Evolutionary conservation across 306 rosid genomes (phyloP), one percentile per base, ranked within the genome.

Genomic region (Cajanus cajan): DNA sequence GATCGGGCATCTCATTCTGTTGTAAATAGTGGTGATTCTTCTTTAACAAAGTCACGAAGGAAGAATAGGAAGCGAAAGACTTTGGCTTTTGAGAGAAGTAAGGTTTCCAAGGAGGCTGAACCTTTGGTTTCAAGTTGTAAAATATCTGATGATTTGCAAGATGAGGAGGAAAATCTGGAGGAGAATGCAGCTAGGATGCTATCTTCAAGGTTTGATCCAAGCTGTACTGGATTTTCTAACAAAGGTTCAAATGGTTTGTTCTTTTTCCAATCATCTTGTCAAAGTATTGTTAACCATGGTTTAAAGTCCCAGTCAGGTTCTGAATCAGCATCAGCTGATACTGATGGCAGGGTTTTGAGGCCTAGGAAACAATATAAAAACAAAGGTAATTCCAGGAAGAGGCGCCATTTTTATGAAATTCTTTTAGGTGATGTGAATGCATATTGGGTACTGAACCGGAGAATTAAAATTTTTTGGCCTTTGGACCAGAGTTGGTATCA

Each of bases 121-220:
- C 87, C 87, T 33, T 66, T 85, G 82, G 71, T 80, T 40, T 83
- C 68, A 75, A 76, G 66, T 81, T 25, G 79, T 55, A 90, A 80
- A 82, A 41, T 76, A 66, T 74, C 87, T 74, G 86, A 82, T 83
- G 86, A 85, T 64, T 70, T 78, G 44, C 87, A 50, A 16, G 96
- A 90, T 0, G 94, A 95, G 54, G 96, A 93, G 83, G 97, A 90
- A 82, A 96, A 96, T 87, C 98, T 96, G 47, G 99, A 96, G 87
- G 97, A 93, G 86, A 96, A 93, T 82, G 99, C 99, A 58, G 98
- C 98, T 6, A 90, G 86, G 84, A 96, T 96, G 99, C 90, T 96
- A 71, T 96, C 99, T 24, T 96, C 99, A 65, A 87, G 99, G 89
- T 96, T 96, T 87, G 96, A 96, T 91, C 97, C 98, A 33, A 93